Conservation (phyloP, 768 basidiomycete genomes). For the Vishniacozyma victoriae region DNA sequence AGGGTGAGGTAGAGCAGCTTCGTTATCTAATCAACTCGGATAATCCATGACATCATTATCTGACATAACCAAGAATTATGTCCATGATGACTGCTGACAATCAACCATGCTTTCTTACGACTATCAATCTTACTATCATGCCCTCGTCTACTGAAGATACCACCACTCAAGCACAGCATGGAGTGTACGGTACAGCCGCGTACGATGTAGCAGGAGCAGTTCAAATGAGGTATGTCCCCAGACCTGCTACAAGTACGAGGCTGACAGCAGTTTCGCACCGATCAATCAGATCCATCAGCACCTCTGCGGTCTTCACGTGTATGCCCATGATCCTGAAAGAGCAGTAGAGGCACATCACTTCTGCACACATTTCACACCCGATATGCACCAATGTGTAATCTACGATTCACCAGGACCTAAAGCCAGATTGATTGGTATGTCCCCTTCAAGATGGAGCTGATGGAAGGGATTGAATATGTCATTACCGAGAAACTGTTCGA, state of each 20-base stretch:
- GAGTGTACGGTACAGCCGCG: conserved; percentile 18
- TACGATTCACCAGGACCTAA: conserved; percentile 52
- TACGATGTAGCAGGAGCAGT: conserved; percentile 30
- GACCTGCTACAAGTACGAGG: background rate
- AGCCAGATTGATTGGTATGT: conserved; percentile 52
- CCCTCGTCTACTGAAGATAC: conserved; percentile 7
- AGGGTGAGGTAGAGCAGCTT: no score
- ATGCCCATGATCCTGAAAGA: conserved; percentile 36
- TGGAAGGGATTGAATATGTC: conserved; percentile 53
- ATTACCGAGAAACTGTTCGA: conserved; percentile 52
- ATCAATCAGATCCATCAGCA: conserved; percentile 42
- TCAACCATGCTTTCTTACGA: no score
- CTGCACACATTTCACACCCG: conserved; percentile 49
- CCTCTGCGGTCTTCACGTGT: conserved; percentile 38
- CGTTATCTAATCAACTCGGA: no score
- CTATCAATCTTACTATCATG: no score
- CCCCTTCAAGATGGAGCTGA: conserved; percentile 1
- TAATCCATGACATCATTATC: no score
- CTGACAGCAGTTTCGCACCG: conserved; percentile 34
- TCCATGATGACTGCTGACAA: no score
- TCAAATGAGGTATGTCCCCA: conserved; percentile 32
- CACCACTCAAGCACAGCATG: conserved; percentile 19
- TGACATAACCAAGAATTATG: no score
- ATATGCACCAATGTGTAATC: conserved; percentile 53
- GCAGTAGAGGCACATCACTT: conserved; percentile 52